Evolutionary conservation across 2,329 filamentous ascomycete genomes (phyloP).

Genomic region (Tolypocladium inflatum): DNA sequence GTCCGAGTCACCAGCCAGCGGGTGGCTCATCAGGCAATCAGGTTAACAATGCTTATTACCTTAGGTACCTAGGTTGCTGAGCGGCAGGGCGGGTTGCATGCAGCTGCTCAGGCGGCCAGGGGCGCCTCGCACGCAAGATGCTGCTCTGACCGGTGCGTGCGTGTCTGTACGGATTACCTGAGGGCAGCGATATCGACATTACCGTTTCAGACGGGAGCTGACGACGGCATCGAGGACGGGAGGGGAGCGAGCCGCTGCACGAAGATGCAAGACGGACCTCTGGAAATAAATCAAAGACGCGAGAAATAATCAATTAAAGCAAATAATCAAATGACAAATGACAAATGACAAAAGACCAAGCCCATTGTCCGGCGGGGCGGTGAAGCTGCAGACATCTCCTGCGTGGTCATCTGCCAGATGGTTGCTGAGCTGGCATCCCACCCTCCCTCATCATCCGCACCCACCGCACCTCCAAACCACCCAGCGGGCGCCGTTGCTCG

Average conservation of each 20-base stretch:
- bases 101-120: slow-evolving; percentile 11
- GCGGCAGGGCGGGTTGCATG: slow-evolving; percentile 6
- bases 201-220: neutral
- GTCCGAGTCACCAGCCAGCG: neutral
- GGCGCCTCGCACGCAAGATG: neutral
- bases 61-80: too few species aligned
- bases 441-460: slow-evolving; percentile 7
- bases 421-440: slow-evolving; percentile 25
- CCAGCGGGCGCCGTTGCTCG: neutral
- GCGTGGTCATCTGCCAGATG: slow-evolving; percentile 24
- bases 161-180: too few species aligned
- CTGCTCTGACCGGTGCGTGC: neutral
- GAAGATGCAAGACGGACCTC: neutral
- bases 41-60: neutral
- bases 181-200: neutral
- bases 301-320: neutral
- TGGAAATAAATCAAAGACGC: neutral
- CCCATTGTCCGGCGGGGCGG: slow-evolving; percentile 3
- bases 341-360: neutral
- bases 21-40: neutral
- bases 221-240: neutral
- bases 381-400: slow-evolving; percentile 4
- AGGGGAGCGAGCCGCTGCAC: neutral
- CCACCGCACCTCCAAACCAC: neutral
- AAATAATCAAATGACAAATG: neutral